phyloP scores from a whole-genome alignment of 164 flowering plant species.

The Dillenia suffruticosa region DNA sequence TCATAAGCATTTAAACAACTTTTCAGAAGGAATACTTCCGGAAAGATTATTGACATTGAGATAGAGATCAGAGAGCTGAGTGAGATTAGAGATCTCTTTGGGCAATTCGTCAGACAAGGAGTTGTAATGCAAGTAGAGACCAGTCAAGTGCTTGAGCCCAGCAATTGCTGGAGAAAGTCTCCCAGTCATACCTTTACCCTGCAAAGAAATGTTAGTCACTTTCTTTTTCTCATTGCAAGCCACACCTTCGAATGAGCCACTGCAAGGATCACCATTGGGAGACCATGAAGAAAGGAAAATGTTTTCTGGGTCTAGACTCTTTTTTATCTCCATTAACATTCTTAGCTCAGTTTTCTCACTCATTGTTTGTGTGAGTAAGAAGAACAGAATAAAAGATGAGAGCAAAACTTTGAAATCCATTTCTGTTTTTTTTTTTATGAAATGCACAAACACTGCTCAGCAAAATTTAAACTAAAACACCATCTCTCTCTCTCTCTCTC shows the following conservation, averaged over 20 bases:
- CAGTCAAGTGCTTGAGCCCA: conserved; percentile 65
- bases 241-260: conserved; percentile 68
- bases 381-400: conserved; percentile 14
- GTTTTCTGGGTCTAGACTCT: conserved; percentile 62
- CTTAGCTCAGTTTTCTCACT: conserved; percentile 40
- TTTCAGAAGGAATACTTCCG: conserved; percentile 56
- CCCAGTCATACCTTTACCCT: conserved; percentile 84
- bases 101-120: conserved; percentile 66
- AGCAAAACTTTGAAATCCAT: conserved; percentile 8
- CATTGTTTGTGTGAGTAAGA: conserved; percentile 10
- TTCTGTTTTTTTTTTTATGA: neutral
- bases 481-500: no score
- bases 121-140: conserved; percentile 88
- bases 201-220: conserved; percentile 80
- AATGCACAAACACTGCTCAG: no score
- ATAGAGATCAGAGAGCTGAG: conserved; percentile 72
- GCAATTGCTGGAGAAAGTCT: conserved; percentile 57
- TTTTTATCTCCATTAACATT: conserved; percentile 63
- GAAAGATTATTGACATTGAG: conserved; percentile 78
- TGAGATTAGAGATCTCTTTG: conserved; percentile 54
- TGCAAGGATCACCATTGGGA: conserved; percentile 49
- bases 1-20: neutral
- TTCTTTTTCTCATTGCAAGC: conserved; percentile 69
- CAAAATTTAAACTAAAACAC: no score
- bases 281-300: conserved; percentile 69